Percentiles rank a stretch among this genome's conserved stretches.
These are phyloP conservation scores for Fraxinus sp. DNA, from an alignment of 305 asterid species.

Conservation along the genomic window DNA sequence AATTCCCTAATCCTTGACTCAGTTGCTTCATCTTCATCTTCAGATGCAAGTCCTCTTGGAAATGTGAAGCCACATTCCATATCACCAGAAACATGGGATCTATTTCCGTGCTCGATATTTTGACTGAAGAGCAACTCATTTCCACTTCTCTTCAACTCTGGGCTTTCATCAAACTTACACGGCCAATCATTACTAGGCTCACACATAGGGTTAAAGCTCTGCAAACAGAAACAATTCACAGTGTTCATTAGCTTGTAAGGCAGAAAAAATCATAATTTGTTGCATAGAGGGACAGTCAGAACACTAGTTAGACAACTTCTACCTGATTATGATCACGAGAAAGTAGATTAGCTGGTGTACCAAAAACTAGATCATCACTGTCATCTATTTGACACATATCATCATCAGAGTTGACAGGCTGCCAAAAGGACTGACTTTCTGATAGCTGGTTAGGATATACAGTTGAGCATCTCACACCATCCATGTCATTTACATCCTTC, in stretches of 20 bases:
- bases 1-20: conserved; percentile 89
- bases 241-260: conserved; percentile 20
- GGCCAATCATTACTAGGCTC: conserved; percentile 86
- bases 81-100: conserved; percentile 43
- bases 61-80: conserved; percentile 62
- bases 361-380: conserved; percentile 55
- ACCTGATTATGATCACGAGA: conserved; percentile 76
- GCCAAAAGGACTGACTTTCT: conserved; percentile 58
- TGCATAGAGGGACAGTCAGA: not conserved
- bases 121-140: conserved; percentile 41
- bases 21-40: conserved; percentile 85
- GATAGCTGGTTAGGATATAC: conserved; percentile 50
- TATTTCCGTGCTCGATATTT: conserved; percentile 38
- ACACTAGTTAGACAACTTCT: conserved; percentile 8
- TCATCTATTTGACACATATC: conserved; percentile 88
- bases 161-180: conserved; percentile 78
- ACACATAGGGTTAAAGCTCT: conserved; percentile 96
- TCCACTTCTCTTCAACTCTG: conserved; percentile 51
- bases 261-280: not conserved
- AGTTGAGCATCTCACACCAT: conserved; percentile 53
- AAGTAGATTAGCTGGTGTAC: conserved; percentile 55
- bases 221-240: conserved; percentile 25
- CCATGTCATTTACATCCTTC: conserved; percentile 52
- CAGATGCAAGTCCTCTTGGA: conserved; percentile 58
- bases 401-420: conserved; percentile 69